phyloP scores from a whole-genome alignment of 2,329 filamentous ascomycete species.

The Furcasterigmium sp. region DNA sequence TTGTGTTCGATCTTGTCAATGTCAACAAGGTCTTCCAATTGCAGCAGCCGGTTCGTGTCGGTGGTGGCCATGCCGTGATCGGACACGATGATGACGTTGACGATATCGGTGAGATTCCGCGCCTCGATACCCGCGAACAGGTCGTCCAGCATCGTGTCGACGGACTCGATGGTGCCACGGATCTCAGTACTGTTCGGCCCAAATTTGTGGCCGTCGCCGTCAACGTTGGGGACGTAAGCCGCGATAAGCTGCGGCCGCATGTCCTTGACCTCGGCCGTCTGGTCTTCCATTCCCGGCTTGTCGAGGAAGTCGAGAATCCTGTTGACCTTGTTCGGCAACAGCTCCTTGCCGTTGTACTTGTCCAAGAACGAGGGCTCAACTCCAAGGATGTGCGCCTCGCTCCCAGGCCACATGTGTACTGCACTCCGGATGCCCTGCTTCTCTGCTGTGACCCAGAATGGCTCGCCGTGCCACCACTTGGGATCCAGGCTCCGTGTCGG shows the following conservation, averaged over 20 bases:
- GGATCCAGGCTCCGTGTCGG: constrained; percentile 68
- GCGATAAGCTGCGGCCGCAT: constrained; percentile 86
- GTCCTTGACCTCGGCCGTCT: constrained; percentile 39
- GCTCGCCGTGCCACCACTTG: constrained; percentile 94
- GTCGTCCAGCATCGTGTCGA: constrained; percentile 74
- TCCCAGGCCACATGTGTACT: constrained; percentile 98
- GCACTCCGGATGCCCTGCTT: constrained; percentile 71
- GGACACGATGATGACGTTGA: constrained; percentile 93
- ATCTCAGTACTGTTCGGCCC: constrained; percentile 96
- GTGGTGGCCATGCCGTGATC: constrained; percentile 99
- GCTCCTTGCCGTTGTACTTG: constrained; percentile 75
- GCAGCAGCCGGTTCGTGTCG: constrained; percentile 71
- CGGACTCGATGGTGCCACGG: constrained; percentile 66
- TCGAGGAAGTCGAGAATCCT: constrained; percentile 82
- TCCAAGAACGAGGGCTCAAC: constrained; percentile 77
- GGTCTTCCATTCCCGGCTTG: constrained; percentile 64
- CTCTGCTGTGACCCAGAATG: constrained; percentile 91
- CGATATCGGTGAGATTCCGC: constrained; percentile 81
- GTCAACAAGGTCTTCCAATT: constrained; percentile 86
- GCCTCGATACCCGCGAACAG: constrained; percentile 71
- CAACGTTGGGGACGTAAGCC: constrained; percentile 91
- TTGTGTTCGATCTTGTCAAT: constrained; percentile 71
- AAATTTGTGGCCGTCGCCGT: constrained; percentile 78
- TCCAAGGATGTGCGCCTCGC: constrained; percentile 77
- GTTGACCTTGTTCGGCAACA: constrained; percentile 68